A percentile compares a stretch with the other conserved stretches of the same genome.
Conservation (phyloP, 805 yeast genomes). For the Hemisphaericaspora nanyangensis region DNA sequence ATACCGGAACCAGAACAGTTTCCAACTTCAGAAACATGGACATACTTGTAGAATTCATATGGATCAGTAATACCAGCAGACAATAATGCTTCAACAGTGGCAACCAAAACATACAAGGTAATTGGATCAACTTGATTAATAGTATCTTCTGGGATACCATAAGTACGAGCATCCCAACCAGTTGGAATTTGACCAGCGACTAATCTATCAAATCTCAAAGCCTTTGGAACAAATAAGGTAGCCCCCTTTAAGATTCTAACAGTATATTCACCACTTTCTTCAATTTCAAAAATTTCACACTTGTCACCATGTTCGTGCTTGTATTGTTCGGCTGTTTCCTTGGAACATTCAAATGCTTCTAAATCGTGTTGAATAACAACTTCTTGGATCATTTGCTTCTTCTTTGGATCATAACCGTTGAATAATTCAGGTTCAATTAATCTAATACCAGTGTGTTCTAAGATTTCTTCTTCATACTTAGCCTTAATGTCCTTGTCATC, state of each 20-base stretch:
- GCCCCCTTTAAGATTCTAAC: constrained; percentile 93
- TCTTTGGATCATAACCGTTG: constrained; percentile 89
- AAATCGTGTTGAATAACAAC: constrained; percentile 94
- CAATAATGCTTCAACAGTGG: constrained; percentile 92
- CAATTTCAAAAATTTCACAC: constrained; percentile 86
- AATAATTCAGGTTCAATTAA: constrained; percentile 94
- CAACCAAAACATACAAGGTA: constrained; percentile 86
- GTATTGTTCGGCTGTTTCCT: constrained; percentile 94
- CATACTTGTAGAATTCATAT: constrained; percentile 96
- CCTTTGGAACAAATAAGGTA: constrained; percentile 84
- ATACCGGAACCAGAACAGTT: constrained; percentile 99
- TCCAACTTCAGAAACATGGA: constrained; percentile 97
- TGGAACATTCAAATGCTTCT: constrained; percentile 92
- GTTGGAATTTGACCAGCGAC: constrained; percentile 95
- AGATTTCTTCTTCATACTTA: constrained; percentile 83
- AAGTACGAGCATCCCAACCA: constrained; percentile 94
- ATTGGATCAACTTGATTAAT: constrained; percentile 94
- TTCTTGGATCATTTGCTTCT: constrained; percentile 92
- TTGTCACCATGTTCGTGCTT: constrained; percentile 89
- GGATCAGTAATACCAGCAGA: constrained; percentile 97
- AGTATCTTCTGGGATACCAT: constrained; percentile 93
- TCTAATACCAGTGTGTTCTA: constrained; percentile 95
- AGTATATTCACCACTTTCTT: constrained; percentile 88
- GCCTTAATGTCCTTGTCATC: constrained; percentile 91
- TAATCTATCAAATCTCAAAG: constrained; percentile 67